These are phyloP conservation scores for Ehretia macrophylla DNA, from an alignment of 257 asterid species.

Conservation along the genomic window DNA sequence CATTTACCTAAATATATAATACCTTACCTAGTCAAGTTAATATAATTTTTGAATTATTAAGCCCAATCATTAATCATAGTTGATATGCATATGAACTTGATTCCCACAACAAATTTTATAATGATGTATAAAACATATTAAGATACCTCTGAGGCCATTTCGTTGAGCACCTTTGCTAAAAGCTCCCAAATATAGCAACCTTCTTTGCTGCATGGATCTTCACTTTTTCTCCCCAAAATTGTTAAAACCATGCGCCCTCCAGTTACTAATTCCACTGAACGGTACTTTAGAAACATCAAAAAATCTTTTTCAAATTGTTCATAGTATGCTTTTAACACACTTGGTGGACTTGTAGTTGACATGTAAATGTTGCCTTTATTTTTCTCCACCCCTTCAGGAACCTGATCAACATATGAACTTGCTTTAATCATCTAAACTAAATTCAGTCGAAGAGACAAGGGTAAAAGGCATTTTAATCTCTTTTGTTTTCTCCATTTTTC, in stretches of 20 bases:
- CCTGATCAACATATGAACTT: slow-evolving; percentile 13
- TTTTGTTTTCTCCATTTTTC: no score
- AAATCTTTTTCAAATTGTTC: slow-evolving; percentile 55
- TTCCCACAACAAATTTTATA: no score
- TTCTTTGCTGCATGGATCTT: slow-evolving; percentile 44
- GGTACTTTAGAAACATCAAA: slow-evolving; percentile 38
- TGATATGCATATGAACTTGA: no score
- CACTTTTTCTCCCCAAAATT: slow-evolving; percentile 48
- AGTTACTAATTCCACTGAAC: slow-evolving; percentile 46
- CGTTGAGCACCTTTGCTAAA: slow-evolving; percentile 39
- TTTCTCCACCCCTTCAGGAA: slow-evolving; percentile 36
- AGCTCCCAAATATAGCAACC: slow-evolving; percentile 64
- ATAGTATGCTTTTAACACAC: slow-evolving; percentile 48
- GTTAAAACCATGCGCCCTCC: slow-evolving; percentile 72
- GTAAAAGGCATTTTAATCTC: no score
- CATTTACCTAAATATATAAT: no score
- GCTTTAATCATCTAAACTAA: no score
- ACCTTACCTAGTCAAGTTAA: no score
- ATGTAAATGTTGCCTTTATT: slow-evolving; percentile 49
- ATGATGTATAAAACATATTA: no score
- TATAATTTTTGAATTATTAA: no score
- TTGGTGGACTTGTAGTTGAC: slow-evolving; percentile 33
- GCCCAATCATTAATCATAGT: no score
- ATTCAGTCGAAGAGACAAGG: background rate
- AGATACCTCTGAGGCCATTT: slow-evolving; percentile 46